Percentiles rank a stretch among this genome's conserved stretches.
phyloP scores from a whole-genome alignment of 2,329 filamentous ascomycete species.

The Fusarium solani-melongenae region DNA sequence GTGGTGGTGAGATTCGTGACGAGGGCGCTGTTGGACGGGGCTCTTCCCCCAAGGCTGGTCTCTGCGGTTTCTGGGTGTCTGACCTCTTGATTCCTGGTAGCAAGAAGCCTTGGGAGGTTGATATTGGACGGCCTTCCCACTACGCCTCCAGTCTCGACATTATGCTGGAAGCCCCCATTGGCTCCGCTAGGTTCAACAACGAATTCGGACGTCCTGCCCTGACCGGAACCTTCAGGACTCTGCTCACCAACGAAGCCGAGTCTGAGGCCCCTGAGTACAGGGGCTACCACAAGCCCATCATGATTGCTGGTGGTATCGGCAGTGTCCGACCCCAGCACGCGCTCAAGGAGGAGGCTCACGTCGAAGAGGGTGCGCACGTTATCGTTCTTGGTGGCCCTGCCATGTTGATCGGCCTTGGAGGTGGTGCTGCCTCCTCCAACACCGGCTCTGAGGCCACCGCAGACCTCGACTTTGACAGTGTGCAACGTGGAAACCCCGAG shows the following conservation, averaged over 20 bases:
- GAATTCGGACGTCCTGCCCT: slow-evolving; percentile 94
- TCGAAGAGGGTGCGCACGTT: slow-evolving; percentile 87
- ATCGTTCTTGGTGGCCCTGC: slow-evolving; percentile 95
- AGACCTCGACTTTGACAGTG: slow-evolving; percentile 95
- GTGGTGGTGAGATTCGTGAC: slow-evolving; percentile 94
- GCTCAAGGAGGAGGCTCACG: slow-evolving; percentile 82
- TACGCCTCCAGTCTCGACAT: slow-evolving; percentile 96
- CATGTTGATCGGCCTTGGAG: slow-evolving; percentile 97
- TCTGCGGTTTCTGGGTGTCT: slow-evolving; percentile 94
- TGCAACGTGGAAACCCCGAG: slow-evolving; percentile 96
- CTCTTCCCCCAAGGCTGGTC: slow-evolving; percentile 90
- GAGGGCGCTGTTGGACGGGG: slow-evolving; percentile 94
- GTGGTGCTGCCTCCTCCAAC: slow-evolving; percentile 92
- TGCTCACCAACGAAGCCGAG: slow-evolving; percentile 71
- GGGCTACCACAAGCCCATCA: slow-evolving; percentile 98
- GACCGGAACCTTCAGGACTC: slow-evolving; percentile 89
- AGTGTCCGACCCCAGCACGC: slow-evolving; percentile 92
- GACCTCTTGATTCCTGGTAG: slow-evolving; percentile 90
- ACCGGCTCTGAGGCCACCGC: slow-evolving; percentile 89
- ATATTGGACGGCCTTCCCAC: slow-evolving; percentile 89
- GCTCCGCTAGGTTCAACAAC: slow-evolving; percentile 96
- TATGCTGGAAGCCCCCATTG: slow-evolving; percentile 97
- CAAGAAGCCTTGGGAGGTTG: slow-evolving; percentile 87
- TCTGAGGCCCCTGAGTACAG: slow-evolving; percentile 72
- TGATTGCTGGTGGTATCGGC: slow-evolving; percentile 96